Conservation (phyloP, 768 basidiomycete species). For the Calocybe gangraenosa region DNA sequence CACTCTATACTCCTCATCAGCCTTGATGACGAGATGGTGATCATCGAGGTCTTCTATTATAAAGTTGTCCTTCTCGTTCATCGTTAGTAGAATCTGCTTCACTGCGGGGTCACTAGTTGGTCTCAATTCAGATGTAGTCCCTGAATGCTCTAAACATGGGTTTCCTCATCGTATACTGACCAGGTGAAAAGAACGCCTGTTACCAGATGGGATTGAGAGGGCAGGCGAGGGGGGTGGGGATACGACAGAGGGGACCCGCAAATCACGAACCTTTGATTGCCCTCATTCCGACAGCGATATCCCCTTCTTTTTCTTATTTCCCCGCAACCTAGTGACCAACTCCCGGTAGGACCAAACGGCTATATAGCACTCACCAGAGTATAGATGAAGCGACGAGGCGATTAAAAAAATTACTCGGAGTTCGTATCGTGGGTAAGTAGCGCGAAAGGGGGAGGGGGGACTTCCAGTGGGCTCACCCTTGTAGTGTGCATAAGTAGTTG, state of each 20-base stretch:
- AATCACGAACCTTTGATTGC: constrained; percentile 50
- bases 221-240: neutral
- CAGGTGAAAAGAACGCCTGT: constrained; percentile 66
- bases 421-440: too few relatives aligned
- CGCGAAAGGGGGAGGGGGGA: too few relatives aligned
- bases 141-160: neutral
- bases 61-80: constrained; percentile 79
- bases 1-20: constrained; percentile 75
- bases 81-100: constrained; percentile 77
- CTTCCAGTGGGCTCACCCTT: too few relatives aligned
- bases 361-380: too few relatives aligned
- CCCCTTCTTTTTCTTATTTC: neutral
- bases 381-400: too few relatives aligned
- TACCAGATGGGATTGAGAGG: too few relatives aligned
- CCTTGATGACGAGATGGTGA: constrained; percentile 77
- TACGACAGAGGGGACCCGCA: neutral
- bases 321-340: too few relatives aligned
- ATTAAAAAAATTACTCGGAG: too few relatives aligned
- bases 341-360: too few relatives aligned
- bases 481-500: too few relatives aligned
- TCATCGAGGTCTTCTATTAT: constrained; percentile 88
- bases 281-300: constrained; percentile 36
- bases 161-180: constrained; percentile 29
- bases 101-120: constrained; percentile 74
- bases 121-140: neutral